Evolutionary conservation across 106 monocot genomes (phyloP), one percentile per base, ranked within the genome.

Genomic region (Iris macrosiphon): DNA sequence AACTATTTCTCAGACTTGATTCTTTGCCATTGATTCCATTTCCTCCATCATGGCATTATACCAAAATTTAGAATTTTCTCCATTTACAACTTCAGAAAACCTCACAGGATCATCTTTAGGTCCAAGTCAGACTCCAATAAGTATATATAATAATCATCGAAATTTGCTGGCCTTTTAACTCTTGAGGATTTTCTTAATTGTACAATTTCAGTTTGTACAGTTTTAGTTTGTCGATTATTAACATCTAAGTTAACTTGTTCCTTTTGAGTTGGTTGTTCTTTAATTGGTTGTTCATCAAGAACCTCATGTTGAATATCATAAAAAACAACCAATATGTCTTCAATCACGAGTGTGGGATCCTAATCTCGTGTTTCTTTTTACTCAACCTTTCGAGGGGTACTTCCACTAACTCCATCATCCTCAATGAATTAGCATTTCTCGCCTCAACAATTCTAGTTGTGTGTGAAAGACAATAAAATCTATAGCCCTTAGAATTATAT

Each of bases 341-440:
- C 17, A 7, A 4, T 5, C 19, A 22, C 7, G 22, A 21, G 19
- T 23, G 23, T 24, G 6, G 4, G 7, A 6, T 35, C 34, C 34
- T 6, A 35, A 6, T 35, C 34, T 10, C 34, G 34, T 35, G 34
- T 10, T 35, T 35, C 34, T 6, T 35, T 10, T 6, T 6, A 42
- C 5, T 9, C 11, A 28, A 55, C 6, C 6, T 34, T 18, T 18
- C 7, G 34, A 19, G 55, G 2, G 2, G 2, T 2, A 16, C 42
- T 45, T 27, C 17, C 60, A 45, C 45, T 45, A 12, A 45, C 0
- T 3, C 17, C 9, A 30, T 29, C 23, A 31, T 60, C 31, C 15
- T 45, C 23, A 27, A 44, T 27, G 8, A 60, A 60, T 45, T 60
- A 29, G 60, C 60, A 35, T 45, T 45, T 10, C 7, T 60, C 1